These are phyloP conservation scores for Letharia columbiana DNA, from an alignment of 495 filamentous ascomycete genomes.

Conservation along the genomic window DNA sequence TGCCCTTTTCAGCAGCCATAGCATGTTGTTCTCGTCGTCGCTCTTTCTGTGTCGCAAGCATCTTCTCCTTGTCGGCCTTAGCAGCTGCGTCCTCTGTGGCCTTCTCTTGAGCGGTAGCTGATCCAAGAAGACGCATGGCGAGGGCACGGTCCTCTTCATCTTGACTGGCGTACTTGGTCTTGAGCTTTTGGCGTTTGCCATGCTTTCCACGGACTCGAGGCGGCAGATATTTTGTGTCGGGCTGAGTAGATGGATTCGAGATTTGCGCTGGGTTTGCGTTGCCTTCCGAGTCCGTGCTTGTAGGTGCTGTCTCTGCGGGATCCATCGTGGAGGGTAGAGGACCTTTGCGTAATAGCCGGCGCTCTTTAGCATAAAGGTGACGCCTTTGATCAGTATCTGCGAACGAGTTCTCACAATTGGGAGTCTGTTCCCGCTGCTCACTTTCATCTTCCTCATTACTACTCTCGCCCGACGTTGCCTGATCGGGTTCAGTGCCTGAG, in stretches of 20 bases:
- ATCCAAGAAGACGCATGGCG: slow-evolving; percentile 74
- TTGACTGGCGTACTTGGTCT: slow-evolving; percentile 86
- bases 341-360: slow-evolving; percentile 41
- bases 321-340: slow-evolving; percentile 23
- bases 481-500: slow-evolving; percentile 1
- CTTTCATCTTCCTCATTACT: slow-evolving; percentile 23
- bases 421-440: slow-evolving; percentile 21
- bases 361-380: slow-evolving; percentile 45
- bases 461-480: slow-evolving; percentile 16
- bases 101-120: slow-evolving; percentile 48
- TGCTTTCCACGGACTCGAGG: slow-evolving; percentile 66
- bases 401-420: not conserved
- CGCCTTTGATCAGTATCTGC: slow-evolving; percentile 16
- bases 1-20: slow-evolving; percentile 51
- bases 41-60: slow-evolving; percentile 55
- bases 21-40: slow-evolving; percentile 73
- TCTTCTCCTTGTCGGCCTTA: slow-evolving; percentile 49
- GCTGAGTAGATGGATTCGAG: slow-evolving; percentile 22
- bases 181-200: slow-evolving; percentile 77
- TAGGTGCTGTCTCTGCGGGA: slow-evolving; percentile 13
- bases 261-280: slow-evolving; percentile 3
- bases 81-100: slow-evolving; percentile 41
- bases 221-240: slow-evolving; percentile 32
- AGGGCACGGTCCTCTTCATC: slow-evolving; percentile 84
- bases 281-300: not conserved